Evolutionary conservation across 441 rosid species (phyloP).

Genomic region (Arabidopsis hybrid): DNA sequence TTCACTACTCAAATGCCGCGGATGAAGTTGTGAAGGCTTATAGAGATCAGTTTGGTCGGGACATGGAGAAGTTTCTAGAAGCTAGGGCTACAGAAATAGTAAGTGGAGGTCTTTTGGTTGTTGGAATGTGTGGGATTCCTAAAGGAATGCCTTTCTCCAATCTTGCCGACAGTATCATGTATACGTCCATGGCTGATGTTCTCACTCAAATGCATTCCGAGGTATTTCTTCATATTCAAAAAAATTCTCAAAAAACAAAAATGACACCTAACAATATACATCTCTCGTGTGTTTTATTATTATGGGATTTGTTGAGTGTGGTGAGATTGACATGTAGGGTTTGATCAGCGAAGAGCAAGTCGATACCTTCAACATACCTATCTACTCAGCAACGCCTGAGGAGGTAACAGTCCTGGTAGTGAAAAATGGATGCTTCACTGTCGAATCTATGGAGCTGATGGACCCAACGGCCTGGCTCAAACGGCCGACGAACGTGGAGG

Average conservation of each 20-base stretch:
- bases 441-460: slow-evolving; percentile 51
- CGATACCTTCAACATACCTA: slow-evolving; percentile 58
- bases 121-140: slow-evolving; percentile 56
- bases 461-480: slow-evolving; percentile 45
- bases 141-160: slow-evolving; percentile 43
- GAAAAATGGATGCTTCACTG: slow-evolving; percentile 47
- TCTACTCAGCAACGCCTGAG: slow-evolving; percentile 51
- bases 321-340: slow-evolving; percentile 45
- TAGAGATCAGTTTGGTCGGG: slow-evolving; percentile 49
- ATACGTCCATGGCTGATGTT: slow-evolving; percentile 47
- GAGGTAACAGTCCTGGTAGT: slow-evolving; percentile 49
- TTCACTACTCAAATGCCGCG: slow-evolving; percentile 52
- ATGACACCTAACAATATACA: background rate
- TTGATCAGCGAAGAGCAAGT: slow-evolving; percentile 49
- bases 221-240: slow-evolving; percentile 34
- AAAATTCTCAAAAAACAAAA: too few relatives aligned
- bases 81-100: slow-evolving; percentile 58
- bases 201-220: slow-evolving; percentile 53
- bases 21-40: slow-evolving; percentile 54
- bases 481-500: slow-evolving; percentile 41
- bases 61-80: slow-evolving; percentile 49
- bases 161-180: slow-evolving; percentile 49
- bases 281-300: background rate
- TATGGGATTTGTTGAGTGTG: background rate
- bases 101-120: slow-evolving; percentile 52